A percentile compares a stretch with the other conserved stretches of the same genome.
Evolutionary conservation across 306 rosid genomes (phyloP).

Genomic region (Sechiopsis laciniata): DNA sequence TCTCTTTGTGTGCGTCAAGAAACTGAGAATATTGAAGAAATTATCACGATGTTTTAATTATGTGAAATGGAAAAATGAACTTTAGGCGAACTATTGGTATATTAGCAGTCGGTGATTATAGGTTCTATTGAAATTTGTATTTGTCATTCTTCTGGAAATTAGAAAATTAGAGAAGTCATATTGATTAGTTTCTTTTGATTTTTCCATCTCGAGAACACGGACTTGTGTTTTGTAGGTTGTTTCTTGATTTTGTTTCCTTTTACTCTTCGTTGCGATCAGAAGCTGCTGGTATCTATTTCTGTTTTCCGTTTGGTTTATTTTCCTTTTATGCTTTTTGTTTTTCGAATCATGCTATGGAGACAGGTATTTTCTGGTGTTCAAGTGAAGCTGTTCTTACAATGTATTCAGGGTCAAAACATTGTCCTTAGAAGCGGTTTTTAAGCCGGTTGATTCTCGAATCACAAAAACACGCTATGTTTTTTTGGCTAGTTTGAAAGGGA

Average conservation of each 20-base stretch:
- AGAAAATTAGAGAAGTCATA: neutral
- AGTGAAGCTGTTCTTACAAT: neutral
- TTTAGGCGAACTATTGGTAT: neutral
- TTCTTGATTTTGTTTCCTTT: neutral
- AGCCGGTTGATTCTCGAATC: constrained; percentile 11
- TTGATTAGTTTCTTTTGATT: neutral
- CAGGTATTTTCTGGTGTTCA: neutral
- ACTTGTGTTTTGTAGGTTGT: neutral
- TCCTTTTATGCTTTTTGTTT: neutral
- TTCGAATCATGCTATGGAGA: neutral
- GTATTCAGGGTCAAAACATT: neutral
- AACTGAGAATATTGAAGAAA: neutral
- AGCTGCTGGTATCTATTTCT: neutral
- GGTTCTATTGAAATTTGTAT: neutral
- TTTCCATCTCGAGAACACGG: neutral
- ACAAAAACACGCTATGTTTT: neutral
- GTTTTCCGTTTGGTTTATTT: neutral
- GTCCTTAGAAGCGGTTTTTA: neutral
- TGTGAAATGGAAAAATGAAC: neutral
- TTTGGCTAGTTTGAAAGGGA: neutral
- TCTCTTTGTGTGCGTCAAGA: neutral
- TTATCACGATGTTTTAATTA: neutral
- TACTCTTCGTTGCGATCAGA: neutral
- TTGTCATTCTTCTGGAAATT: neutral
- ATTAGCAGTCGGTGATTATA: neutral